phyloP scores from a whole-genome alignment of 1,284 basidiomycete genomes.

The Cutaneotrichosporon sp. region DNA sequence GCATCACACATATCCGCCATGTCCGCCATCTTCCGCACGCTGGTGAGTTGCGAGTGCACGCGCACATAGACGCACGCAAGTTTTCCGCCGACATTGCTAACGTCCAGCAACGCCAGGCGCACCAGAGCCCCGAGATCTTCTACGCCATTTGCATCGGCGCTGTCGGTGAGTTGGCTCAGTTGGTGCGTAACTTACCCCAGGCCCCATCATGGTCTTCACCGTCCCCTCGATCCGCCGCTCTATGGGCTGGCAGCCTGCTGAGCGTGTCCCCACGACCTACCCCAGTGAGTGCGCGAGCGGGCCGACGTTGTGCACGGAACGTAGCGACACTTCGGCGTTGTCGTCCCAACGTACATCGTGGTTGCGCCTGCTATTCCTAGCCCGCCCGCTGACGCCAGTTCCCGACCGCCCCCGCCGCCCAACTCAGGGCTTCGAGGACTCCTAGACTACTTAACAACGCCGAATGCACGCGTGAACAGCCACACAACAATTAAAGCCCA shows the following conservation, averaged over 20 bases:
- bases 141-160: conserved; percentile 73
- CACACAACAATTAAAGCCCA: background rate
- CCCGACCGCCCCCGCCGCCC: conserved; percentile 39
- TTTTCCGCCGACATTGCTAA: no score
- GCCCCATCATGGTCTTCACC: conserved; percentile 67
- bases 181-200: conserved; percentile 39
- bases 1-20: conserved; percentile 13
- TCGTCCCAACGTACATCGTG: no score
- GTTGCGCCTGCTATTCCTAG: no score
- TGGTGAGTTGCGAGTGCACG: no score
- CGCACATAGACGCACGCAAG: no score
- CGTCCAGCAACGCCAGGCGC: conserved; percentile 67
- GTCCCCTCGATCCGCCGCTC: conserved; percentile 73
- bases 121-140: conserved; percentile 89
- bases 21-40: conserved; percentile 35
- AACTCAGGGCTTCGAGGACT: conserved; percentile 38
- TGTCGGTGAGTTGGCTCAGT: conserved; percentile 25
- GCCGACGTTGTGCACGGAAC: no score
- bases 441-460: conserved; percentile 17
- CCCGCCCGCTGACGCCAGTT: conserved; percentile 25
- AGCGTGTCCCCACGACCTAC: conserved; percentile 74
- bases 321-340: no score
- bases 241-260: conserved; percentile 67
- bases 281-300: conserved; percentile 65
- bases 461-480: conserved; percentile 4